Evolutionary conservation across 2,329 filamentous ascomycete species (phyloP).

Genomic region (Aspergillus awamori): DNA sequence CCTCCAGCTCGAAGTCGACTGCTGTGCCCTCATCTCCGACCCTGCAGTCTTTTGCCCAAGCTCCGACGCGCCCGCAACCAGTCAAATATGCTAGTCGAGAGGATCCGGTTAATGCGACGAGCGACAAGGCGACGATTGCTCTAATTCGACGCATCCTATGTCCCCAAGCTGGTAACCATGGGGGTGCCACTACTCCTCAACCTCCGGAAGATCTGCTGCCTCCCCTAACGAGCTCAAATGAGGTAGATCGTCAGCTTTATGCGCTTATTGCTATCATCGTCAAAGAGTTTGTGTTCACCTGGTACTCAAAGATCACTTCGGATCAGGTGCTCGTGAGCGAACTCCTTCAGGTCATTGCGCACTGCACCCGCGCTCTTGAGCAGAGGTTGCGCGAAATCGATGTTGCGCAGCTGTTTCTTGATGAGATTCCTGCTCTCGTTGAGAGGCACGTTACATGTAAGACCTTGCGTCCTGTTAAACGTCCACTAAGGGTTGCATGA

Average conservation of each 20-base stretch:
- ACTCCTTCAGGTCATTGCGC: conserved; percentile 85
- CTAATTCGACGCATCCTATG: conserved; percentile 85
- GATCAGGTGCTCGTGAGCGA: conserved; percentile 88
- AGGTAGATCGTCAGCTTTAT: conserved; percentile 90
- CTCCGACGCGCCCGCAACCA: conserved; percentile 34
- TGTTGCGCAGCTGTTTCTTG: conserved; percentile 77
- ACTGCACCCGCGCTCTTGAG: conserved; percentile 85
- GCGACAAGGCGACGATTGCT: conserved; percentile 75
- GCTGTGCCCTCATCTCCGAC: conserved; percentile 31
- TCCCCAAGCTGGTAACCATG: conserved; percentile 58
- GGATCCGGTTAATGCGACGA: conserved; percentile 54
- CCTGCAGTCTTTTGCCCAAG: conserved; percentile 32
- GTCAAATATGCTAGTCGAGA: conserved; percentile 42
- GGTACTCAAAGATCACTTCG: conserved; percentile 90
- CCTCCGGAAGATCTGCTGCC: conserved; percentile 82
- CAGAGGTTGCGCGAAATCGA: conserved; percentile 82
- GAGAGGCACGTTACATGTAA: conserved; percentile 79
- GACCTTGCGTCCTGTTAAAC: conserved; percentile 19
- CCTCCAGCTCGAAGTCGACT: conserved; percentile 41
- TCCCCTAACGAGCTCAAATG: conserved; percentile 89
- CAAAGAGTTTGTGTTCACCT: conserved; percentile 85
- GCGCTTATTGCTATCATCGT: conserved; percentile 87
- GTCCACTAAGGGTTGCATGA: background rate
- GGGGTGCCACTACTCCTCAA: conserved; percentile 55
- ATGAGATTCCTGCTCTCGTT: conserved; percentile 83